Evolutionary conservation across 2,329 filamentous ascomycete species (phyloP).

Genomic region (Elsinoe arachidis): DNA sequence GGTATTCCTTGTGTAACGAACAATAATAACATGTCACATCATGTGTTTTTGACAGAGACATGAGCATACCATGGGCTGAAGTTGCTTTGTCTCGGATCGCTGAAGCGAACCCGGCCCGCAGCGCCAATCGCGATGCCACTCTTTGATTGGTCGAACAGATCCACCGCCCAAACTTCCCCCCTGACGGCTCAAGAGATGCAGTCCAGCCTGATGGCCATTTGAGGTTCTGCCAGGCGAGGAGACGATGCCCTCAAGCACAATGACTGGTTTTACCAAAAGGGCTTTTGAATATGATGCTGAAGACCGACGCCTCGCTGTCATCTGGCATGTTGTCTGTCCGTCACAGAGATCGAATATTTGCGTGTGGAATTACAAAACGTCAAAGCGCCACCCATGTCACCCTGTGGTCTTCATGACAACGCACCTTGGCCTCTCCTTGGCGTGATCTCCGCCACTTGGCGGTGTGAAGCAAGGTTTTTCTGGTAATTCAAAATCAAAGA

Average conservation of each 20-base stretch:
- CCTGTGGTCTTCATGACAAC: not conserved
- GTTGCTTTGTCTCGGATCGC: conserved; percentile 9
- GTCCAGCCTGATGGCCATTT: not conserved
- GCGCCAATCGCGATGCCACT: not conserved
- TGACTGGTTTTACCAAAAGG: not conserved
- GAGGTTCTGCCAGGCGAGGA: not conserved
- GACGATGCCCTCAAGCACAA: not conserved
- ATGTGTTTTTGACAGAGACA: conserved; percentile 3
- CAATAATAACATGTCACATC: not conserved
- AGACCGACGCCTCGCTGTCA: not conserved
- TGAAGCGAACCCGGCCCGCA: conserved; percentile 2
- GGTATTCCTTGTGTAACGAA: not conserved
- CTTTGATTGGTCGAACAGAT: not conserved
- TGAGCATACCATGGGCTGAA: not conserved
- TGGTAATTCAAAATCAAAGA: not conserved
- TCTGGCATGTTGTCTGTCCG: not conserved
- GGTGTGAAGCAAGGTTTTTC: not conserved
- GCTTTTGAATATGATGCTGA: not conserved
- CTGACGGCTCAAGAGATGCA: not conserved
- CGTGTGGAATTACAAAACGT: not conserved
- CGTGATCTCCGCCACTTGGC: not conserved
- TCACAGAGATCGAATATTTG: not conserved
- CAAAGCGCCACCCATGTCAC: conserved; percentile 8
- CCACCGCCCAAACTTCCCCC: not conserved
- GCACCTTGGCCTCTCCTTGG: not conserved